phyloP scores from a whole-genome alignment of 371 early-diverging fungal species.

The Batkoa obscura region DNA sequence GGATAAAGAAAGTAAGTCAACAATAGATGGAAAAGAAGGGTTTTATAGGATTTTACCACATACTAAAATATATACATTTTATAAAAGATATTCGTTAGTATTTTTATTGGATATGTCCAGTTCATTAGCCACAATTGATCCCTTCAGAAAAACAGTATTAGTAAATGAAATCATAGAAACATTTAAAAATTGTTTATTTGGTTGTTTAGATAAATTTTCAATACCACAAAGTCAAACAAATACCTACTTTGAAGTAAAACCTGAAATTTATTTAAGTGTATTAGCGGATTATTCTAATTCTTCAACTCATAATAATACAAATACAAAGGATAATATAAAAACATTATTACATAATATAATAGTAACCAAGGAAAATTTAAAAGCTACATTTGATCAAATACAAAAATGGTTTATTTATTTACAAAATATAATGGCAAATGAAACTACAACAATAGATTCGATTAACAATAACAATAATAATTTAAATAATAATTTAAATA shows the following conservation, averaged over 20 bases:
- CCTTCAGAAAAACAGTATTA: neutral
- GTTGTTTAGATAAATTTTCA: neutral
- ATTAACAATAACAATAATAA: conserved; percentile 7
- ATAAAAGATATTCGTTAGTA: conserved; percentile 3
- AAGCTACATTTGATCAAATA: conserved; percentile 24
- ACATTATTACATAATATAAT: conserved; percentile 40
- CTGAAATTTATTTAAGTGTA: conserved; percentile 35
- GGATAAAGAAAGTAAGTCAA: too few species aligned
- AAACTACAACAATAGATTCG: too few species aligned
- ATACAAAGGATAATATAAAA: too few species aligned
- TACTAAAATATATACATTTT: conserved; percentile 3
- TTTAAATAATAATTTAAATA: too few species aligned
- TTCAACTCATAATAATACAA: too few species aligned
- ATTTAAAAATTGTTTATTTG: conserved; percentile 1
- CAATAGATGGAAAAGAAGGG: too few species aligned
- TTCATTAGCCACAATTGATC: neutral
- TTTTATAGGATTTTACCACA: conserved; percentile 3
- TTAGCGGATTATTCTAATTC: conserved; percentile 40
- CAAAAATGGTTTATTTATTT: conserved; percentile 28
- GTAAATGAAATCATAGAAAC: neutral
- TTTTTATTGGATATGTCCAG: conserved; percentile 4
- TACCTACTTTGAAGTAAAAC: neutral
- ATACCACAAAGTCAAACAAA: neutral
- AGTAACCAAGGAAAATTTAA: conserved; percentile 26
- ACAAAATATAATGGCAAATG: conserved; percentile 29